phyloP scores from a whole-genome alignment of 116 monocot species.

The Posidonia oceanica region DNA sequence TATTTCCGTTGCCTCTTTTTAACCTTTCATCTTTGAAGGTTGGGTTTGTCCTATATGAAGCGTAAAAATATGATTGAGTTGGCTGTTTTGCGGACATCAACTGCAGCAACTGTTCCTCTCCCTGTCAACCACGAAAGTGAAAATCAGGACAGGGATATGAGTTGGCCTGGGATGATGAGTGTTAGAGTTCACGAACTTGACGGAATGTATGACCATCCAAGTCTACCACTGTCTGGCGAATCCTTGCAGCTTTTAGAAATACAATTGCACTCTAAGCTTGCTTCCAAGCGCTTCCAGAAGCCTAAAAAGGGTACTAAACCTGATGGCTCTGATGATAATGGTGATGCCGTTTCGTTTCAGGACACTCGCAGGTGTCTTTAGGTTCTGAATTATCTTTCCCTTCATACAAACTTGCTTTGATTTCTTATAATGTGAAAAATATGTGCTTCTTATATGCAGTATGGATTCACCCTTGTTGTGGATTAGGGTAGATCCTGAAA shows the following conservation, averaged over 20 bases:
- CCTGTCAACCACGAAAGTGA: conserved; percentile 23
- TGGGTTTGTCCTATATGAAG: conserved; percentile 88
- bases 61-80: conserved; percentile 84
- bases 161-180: conserved; percentile 99
- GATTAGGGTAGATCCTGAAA: conserved; percentile 95
- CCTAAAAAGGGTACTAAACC: conserved; percentile 72
- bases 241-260: conserved; percentile 81
- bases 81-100: conserved; percentile 71
- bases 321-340: conserved; percentile 96
- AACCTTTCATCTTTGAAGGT: conserved; percentile 27
- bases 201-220: conserved; percentile 89
- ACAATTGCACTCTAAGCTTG: conserved; percentile 88
- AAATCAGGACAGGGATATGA: conserved; percentile 44
- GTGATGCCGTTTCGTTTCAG: conserved; percentile 33
- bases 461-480: conserved; percentile 91
- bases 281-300: conserved; percentile 76
- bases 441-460: conserved; percentile 23
- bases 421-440: background rate
- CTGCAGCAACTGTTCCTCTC: conserved; percentile 25
- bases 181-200: conserved; percentile 95
- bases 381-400: background rate
- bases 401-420: background rate
- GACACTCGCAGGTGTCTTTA: conserved; percentile 57
- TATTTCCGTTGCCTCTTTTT: background rate
- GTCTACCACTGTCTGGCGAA: conserved; percentile 78